Evolutionary conservation across 225 moss, liverwort and hornwort genomes (phyloP), one percentile per base, ranked within the genome.

Genomic region (Antitrichia curtipendula): DNA sequence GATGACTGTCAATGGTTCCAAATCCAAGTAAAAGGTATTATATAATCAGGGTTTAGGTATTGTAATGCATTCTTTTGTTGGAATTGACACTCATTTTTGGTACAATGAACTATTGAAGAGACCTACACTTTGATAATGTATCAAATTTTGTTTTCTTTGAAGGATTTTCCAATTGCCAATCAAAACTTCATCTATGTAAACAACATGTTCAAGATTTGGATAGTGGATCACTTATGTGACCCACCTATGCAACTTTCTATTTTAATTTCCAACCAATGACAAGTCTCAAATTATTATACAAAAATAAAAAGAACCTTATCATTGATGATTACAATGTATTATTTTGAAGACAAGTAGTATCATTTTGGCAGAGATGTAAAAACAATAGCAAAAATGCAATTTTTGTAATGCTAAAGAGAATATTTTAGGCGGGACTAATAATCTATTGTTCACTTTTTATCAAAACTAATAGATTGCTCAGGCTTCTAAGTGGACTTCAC

Each of bases 391-490:
- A 34, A 71, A 50, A 32, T 74, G 19, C 18, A 19, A 38, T 23
- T 68, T 38, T 40, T 40, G 1, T 70, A 41, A 70, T 15, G 41
- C 25, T 1, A 28, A 10, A 45, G 13, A 27, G 8, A 70, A 24
- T 40, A 4, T 28, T 45, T 72, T 10, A 45, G 10, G 15, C 0
- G 15, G 5, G 9, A 43, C 43, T 6, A 41, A 3, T 15, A 27
- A 27, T 15, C 10, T 72, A 45, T 45, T 45, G 6, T 28, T 43
- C 1, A 45, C 3, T 17, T 72, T 43, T 43, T 10, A 72, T 17
- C 16, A 45, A 72, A 45, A 45, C 3, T 1, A 43, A 0, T 28
- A 0, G 41, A 70, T 3, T 15, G 9, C 15, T 15, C 8, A 0
- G 0, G 1, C 9, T 45, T 27, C 45, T 9, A 28, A 72, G 27